Conservation (phyloP, 495 filamentous ascomycete genomes). For the Sordaria brevicollis region DNA sequence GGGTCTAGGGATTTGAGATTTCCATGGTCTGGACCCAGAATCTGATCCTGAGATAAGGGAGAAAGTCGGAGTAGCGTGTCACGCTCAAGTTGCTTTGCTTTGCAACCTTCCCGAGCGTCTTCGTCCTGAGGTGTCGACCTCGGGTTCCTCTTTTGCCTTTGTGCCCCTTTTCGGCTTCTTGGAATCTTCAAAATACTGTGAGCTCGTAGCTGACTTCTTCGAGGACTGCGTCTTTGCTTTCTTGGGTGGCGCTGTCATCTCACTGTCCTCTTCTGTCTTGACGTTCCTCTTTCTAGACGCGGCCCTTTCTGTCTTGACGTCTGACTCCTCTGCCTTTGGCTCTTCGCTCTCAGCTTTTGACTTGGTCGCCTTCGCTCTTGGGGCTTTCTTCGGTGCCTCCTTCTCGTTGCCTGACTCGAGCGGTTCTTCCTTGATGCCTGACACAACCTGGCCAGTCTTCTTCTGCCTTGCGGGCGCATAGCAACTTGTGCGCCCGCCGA, state of each 20-base stretch:
- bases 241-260: background rate
- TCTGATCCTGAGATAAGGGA: background rate
- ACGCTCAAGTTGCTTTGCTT: conserved; percentile 1
- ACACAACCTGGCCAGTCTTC: conserved; percentile 41
- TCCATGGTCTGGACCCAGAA: background rate
- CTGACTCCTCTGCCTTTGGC: conserved; percentile 3
- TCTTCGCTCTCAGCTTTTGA: background rate
- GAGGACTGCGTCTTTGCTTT: conserved; percentile 7
- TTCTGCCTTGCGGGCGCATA: conserved; percentile 79
- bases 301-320: conserved; percentile 2
- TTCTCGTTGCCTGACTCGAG: conserved; percentile 14
- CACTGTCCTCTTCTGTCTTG: background rate
- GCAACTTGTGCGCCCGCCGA: conserved; percentile 82
- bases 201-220: conserved; percentile 20
- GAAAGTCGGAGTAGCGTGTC: background rate
- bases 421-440: conserved; percentile 26
- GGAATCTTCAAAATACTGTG: background rate
- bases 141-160: background rate
- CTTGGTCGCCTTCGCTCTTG: conserved; percentile 11
- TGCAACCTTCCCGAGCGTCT: conserved; percentile 28
- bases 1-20: background rate
- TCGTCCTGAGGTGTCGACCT: conserved; percentile 9
- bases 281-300: conserved; percentile 3
- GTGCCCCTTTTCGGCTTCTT: conserved; percentile 8
- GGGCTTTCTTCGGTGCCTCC: conserved; percentile 15